Evolutionary conservation across 352 stramenopile species (phyloP).

Genomic region (Phytophthora pistaciae): DNA sequence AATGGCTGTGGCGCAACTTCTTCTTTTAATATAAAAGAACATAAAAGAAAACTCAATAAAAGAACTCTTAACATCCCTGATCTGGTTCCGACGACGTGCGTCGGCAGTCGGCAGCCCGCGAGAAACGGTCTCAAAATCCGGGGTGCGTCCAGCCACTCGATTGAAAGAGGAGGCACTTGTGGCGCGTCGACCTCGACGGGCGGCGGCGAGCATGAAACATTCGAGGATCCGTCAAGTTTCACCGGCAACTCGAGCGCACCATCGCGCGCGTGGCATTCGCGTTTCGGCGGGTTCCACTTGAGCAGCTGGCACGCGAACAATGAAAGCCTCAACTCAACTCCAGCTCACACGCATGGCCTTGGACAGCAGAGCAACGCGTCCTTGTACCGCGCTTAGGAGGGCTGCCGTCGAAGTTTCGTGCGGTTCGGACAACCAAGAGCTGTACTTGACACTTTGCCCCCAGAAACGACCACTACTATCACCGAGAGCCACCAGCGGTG

Average conservation of each 20-base stretch:
- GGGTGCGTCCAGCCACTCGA: constrained; percentile 16
- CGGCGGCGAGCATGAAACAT: constrained; percentile 10
- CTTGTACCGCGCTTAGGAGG: not conserved
- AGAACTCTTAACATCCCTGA: too few species aligned
- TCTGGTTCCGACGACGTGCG: constrained; percentile 11
- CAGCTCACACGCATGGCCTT: not conserved
- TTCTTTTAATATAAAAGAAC: too few species aligned
- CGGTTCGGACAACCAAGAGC: constrained; percentile 23
- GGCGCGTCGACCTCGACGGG: constrained; percentile 1
- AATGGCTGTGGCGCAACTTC: too few species aligned
- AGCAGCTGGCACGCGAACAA: constrained; percentile 24
- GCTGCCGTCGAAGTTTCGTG: constrained; percentile 9
- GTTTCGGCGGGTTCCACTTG: constrained; percentile 16
- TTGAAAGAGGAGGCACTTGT: constrained; percentile 5
- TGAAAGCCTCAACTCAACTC: constrained; percentile 30
- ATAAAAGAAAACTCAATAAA: too few species aligned
- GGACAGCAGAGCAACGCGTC: not conserved
- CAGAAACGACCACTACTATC: constrained; percentile 16
- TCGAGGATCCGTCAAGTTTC: constrained; percentile 30
- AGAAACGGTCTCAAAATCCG: constrained; percentile 27
- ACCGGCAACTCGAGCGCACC: constrained; percentile 15
- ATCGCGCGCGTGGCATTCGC: constrained; percentile 23
- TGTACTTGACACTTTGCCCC: constrained; percentile 22
- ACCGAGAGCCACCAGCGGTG: constrained; percentile 14
- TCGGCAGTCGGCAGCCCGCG: not conserved